Evolutionary conservation across 1,284 basidiomycete species (phyloP), one percentile per base, ranked within the genome.

Genomic region (Neonothopanus nambi): DNA sequence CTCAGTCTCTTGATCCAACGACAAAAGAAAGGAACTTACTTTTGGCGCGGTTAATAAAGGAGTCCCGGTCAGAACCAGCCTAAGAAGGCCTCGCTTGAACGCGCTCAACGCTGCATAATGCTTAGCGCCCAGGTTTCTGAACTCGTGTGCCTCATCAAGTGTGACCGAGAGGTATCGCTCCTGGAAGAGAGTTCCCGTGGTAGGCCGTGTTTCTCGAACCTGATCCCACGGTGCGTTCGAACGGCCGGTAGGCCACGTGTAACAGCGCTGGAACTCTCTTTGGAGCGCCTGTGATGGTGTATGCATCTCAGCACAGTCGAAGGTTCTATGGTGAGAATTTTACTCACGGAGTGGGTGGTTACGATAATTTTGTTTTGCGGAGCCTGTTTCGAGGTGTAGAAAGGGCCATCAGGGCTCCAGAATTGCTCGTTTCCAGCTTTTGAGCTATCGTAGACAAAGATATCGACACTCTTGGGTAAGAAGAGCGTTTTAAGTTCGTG

Each of bases 31-130:
- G 9, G 39, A n/a, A 18, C 62, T 37, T 38, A 72, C 71, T 56
- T 64, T 66, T 0, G 63, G 60, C 0, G 61, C 57, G 1, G 70
- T 72, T 17, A 65, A 63, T 1, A 73, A 57, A 0, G 70, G 71
- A 0, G 71, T 72, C 0, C 65, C 70, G 1, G 70, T 71, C 55
- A 70, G 57, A 1, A 64, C 46, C 0, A 72, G 5, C 2, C 59
- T 40, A 0, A 70, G n/a, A 0, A 3, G 18, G 0, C 57, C 51
- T 9, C 59, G 56, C 15, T 64, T 41, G 2, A 64, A 28, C 2
- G 71, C 28, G 0, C 26, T 44, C 1, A 71, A 51, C 0, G 54
- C 56, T 1, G 64, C 48, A 0, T 42, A 38, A 15, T 71, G 67
- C 33, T 61, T 63, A 0, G 48, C 13, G 0, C 66, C 65, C 0